phyloP scores from a whole-genome alignment of 148 eudicot species.

The Heliamphora exappendiculata region DNA sequence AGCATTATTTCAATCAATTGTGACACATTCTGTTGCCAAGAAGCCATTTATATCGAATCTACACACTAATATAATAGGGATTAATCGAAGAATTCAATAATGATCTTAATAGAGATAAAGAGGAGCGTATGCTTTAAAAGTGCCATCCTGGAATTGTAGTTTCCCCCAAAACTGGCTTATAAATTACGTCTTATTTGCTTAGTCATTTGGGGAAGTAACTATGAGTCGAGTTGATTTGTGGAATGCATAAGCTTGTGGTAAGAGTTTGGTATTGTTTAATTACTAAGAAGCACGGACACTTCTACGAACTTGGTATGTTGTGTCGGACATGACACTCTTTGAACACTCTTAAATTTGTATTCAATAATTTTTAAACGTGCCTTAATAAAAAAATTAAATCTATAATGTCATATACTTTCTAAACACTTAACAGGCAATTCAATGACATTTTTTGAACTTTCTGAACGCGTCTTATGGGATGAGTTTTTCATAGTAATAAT shows the following conservation, averaged over 20 bases:
- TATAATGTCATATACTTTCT: too few relatives aligned
- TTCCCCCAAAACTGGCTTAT: neutral
- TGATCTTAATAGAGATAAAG: neutral
- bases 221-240: neutral
- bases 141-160: neutral
- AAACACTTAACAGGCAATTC: too few relatives aligned
- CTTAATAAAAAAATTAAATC: too few relatives aligned
- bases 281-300: too few relatives aligned
- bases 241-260: neutral
- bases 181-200: neutral
- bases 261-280: neutral
- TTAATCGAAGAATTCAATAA: neutral
- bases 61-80: neutral
- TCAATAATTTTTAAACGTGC: too few relatives aligned
- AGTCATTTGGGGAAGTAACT: neutral
- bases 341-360: too few relatives aligned
- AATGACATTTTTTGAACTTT: too few relatives aligned
- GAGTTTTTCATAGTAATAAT: too few relatives aligned
- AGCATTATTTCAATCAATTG: neutral
- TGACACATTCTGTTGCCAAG: neutral
- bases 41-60: neutral
- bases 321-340: too few relatives aligned
- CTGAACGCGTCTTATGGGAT: too few relatives aligned
- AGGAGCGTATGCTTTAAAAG: neutral
- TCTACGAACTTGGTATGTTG: too few relatives aligned